Base-by-base conservation (phyloP, 2,329 filamentous ascomycete genomes). In the Aaosphaeria arxii region DNA sequence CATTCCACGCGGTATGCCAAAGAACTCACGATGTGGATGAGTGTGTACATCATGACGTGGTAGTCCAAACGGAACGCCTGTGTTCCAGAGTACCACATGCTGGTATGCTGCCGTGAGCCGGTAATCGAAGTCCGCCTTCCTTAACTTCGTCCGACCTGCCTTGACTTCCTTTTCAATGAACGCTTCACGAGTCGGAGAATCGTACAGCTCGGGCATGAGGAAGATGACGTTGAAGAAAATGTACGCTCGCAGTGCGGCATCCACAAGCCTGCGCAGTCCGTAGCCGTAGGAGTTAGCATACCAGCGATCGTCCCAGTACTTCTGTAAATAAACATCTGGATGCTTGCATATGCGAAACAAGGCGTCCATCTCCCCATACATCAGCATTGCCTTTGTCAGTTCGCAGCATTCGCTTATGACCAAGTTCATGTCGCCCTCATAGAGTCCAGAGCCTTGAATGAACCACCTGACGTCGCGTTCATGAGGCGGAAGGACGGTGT, bases 11-110 rank as follows among this genome's bases (percentile, higher is more conserved):
- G 36, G 30, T 4, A 49, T 41, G n/a, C 53, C 50, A 31, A 49
- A 53, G 48, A 55, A 55, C 11, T 51, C 43, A 7, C 50, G 47
- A 33, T 55, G 50, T n/a, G 48, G 53, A 17, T 31, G 33, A 2
- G 38, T 30, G 33, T 28, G 7, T 7, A 42, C 40, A 24, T 48
- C 42, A 13, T 44, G 28, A n/a, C 45, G 39, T 11, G 2, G 9
- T 9, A 9, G 2, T 9, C 9, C 9, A n/a, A 2, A 36, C 9
- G 9, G 9, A 2, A n/a, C n/a, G 7, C 33, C 33, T 9, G 33
- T 36, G n/a, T 28, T 28, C 28, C 32, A 31, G 30, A 11, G 31
- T 32, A 28, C 29, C 45, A 6, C 13, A 33, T 48, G 2, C 29
- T 32, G 17, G 40, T 44, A 45, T 48, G 43, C 9, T 44, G 30